Evolutionary conservation across 768 basidiomycete species (phyloP).

Genomic region (Naganishia friedmannii): DNA sequence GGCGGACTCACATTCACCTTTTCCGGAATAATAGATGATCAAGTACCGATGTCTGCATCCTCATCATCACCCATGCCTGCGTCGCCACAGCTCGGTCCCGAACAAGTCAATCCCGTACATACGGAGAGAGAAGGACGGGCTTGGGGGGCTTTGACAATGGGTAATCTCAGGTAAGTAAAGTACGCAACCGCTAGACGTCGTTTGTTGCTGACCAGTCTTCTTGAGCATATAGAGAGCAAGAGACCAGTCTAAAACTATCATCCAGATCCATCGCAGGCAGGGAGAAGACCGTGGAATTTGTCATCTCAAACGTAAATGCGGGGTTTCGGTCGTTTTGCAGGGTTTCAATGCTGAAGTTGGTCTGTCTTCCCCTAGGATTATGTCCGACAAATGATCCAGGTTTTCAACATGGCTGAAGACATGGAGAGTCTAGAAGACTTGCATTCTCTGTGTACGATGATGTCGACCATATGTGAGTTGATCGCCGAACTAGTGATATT

Average conservation of each 20-base stretch:
- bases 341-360: background rate
- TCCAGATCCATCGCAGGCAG: conserved; percentile 20
- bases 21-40: conserved; percentile 3
- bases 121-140: conserved; percentile 16
- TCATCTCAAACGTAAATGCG: conserved; percentile 23
- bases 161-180: conserved; percentile 27
- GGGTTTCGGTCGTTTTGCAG: background rate
- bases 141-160: background rate
- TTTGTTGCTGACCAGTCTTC: background rate
- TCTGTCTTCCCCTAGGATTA: conserved; percentile 66
- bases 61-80: conserved; percentile 28
- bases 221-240: conserved; percentile 23
- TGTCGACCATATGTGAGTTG: conserved; percentile 85
- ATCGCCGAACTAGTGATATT: background rate
- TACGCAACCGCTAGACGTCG: too few relatives aligned
- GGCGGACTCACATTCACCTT: background rate
- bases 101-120: background rate
- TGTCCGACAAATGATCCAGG: conserved; percentile 77
- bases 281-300: conserved; percentile 32
- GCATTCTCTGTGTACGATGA: conserved; percentile 83
- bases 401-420: conserved; percentile 86
- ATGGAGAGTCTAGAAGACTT: conserved; percentile 84
- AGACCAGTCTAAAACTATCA: conserved; percentile 15
- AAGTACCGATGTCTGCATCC: conserved; percentile 19
- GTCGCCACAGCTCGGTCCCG: conserved; percentile 24